Evolutionary conservation across 371 early-diverging fungal species (phyloP), one percentile per base, ranked within the genome.

Genomic region (Syncephalastrum monosporum): DNA sequence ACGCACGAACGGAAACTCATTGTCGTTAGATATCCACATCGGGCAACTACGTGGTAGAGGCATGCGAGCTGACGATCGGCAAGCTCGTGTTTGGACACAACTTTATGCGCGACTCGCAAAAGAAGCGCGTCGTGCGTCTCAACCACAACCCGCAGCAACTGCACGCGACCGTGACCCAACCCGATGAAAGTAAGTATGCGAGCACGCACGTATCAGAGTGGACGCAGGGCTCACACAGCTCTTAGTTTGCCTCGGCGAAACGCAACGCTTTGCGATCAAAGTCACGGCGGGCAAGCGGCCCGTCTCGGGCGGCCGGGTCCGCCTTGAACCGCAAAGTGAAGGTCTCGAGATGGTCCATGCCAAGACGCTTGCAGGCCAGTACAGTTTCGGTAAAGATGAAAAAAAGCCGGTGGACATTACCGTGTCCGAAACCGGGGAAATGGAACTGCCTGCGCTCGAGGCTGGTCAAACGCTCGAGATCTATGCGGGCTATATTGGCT

Each of bases 41-140:
- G 27, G 86, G 87, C 29, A 80, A 82, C 43, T 86, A 86, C 61
- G 82, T 81, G 4, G 75, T 83, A 14, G 87, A 87, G 54, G 80
- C 78, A n/a, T 81, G 82, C 42, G 75, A 82, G 49, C 63, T 87
- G 73, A 68, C 65, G 53, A 64, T 81, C 21, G 86, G 87, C 2
- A 81, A 77, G 51, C 62, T 87, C 15, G 63, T 81, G 1, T 85
- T 88, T 55, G 52, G 71, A 6, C 82, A 84, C 50, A 86, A 82
- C 56, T 85, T 87, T 57, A 69, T 85, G 64, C 73, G 81, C n/a
- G 79, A 79, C 51, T 81, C 68, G 49, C 83, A 75, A 61, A 87
- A 75, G 56, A 76, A 86, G 48, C 76, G 81, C 16, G 72, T 77
- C 2, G 74, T 85, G 50, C 71, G 86, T 5, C 63, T 86, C 13